Conservation (phyloP, 2,329 filamentous ascomycete species). For the Cladosporium sp. region DNA sequence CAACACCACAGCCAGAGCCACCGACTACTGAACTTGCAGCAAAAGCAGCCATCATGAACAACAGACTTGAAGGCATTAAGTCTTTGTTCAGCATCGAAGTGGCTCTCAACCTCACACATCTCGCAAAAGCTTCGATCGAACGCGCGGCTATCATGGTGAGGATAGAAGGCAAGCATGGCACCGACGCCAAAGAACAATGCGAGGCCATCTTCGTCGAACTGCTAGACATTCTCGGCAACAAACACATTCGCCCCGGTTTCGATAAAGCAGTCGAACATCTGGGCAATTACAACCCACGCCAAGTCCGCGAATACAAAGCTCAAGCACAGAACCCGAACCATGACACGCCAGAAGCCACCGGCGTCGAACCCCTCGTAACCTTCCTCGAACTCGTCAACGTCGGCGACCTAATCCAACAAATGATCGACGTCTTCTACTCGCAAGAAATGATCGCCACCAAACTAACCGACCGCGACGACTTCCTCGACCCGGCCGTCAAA, state of each 20-base stretch:
- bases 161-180: slow-evolving; percentile 69
- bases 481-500: slow-evolving; percentile 82
- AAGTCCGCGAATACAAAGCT: slow-evolving; percentile 57
- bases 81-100: slow-evolving; percentile 96
- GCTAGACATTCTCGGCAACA: slow-evolving; percentile 75
- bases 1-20: slow-evolving; percentile 51
- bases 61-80: slow-evolving; percentile 87
- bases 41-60: slow-evolving; percentile 97
- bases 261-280: slow-evolving; percentile 88
- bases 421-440: slow-evolving; percentile 98
- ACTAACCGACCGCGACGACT: slow-evolving; percentile 88
- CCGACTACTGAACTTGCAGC: slow-evolving; percentile 89
- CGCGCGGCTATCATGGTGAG: slow-evolving; percentile 76
- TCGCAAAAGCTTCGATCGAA: slow-evolving; percentile 81
- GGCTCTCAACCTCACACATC: slow-evolving; percentile 80
- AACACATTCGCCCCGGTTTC: slow-evolving; percentile 89
- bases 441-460: slow-evolving; percentile 82
- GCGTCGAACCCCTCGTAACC: slow-evolving; percentile 85
- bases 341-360: slow-evolving; percentile 41
- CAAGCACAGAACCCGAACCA: slow-evolving; percentile 15
- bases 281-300: slow-evolving; percentile 83
- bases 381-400: slow-evolving; percentile 98
- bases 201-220: slow-evolving; percentile 81
- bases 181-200: slow-evolving; percentile 82
- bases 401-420: slow-evolving; percentile 94